Evolutionary conservation across 352 stramenopile species (phyloP).

Genomic region (Plasmopara muralis): DNA sequence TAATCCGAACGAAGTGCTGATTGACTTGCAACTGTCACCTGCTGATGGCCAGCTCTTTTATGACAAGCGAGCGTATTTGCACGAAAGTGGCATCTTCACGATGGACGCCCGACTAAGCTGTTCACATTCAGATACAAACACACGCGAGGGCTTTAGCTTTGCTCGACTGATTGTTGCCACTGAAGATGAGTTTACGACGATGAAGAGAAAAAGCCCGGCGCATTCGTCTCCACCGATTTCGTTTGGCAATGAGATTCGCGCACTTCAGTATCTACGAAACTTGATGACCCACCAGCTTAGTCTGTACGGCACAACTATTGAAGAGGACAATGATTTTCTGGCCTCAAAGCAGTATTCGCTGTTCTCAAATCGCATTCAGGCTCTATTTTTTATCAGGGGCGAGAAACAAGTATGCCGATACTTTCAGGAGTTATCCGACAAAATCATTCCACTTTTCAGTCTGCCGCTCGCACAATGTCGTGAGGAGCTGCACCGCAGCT

Average conservation of each 20-base stretch:
- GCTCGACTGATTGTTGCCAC: conserved; percentile 77
- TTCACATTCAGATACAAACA: conserved; percentile 80
- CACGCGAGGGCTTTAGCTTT: conserved; percentile 82
- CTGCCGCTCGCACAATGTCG: conserved; percentile 61
- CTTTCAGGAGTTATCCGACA: conserved; percentile 76
- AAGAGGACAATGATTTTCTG: conserved; percentile 80
- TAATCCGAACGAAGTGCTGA: conserved; percentile 97
- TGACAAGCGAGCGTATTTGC: conserved; percentile 77
- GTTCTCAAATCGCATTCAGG: conserved; percentile 85
- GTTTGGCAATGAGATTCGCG: conserved; percentile 80
- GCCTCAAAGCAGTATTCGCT: conserved; percentile 70
- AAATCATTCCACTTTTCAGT: conserved; percentile 77
- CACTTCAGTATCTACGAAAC: conserved; percentile 58
- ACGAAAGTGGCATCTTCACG: conserved; percentile 82
- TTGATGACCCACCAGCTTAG: conserved; percentile 79
- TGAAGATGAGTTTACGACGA: conserved; percentile 75
- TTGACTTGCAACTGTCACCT: conserved; percentile 67
- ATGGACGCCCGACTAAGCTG: conserved; percentile 83
- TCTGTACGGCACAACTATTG: conserved; percentile 80
- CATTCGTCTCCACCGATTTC: conserved; percentile 77
- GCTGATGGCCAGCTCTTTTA: conserved; percentile 72
- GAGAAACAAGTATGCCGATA: conserved; percentile 86
- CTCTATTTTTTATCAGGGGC: conserved; percentile 83
- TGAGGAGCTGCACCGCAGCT: conserved; percentile 63
- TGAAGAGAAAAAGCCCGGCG: conserved; percentile 73